phyloP scores from a whole-genome alignment of 352 stramenopile genomes.

The Phytophthora agathidicida region DNA sequence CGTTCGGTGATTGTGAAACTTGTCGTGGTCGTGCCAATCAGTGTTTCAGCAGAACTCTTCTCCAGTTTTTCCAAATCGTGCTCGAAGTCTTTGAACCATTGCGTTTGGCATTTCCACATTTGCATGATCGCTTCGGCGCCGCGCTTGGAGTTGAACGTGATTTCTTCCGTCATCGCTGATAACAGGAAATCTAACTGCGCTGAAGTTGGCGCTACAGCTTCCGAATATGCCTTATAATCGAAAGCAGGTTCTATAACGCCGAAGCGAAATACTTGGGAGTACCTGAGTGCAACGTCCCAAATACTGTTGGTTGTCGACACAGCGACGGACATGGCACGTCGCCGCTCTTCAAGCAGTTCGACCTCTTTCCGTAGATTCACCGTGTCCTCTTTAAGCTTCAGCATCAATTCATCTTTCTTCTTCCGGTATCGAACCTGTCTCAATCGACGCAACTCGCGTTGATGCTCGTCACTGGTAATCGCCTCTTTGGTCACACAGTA shows the following conservation, averaged over 20 bases:
- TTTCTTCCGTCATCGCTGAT: background rate
- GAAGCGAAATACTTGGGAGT: constrained; percentile 10
- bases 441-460: constrained; percentile 6
- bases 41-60: background rate
- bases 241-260: background rate
- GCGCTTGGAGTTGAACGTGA: background rate
- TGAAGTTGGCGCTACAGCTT: background rate
- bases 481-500: background rate
- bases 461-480: background rate
- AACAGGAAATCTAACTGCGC: constrained; percentile 1
- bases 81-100: constrained; percentile 1
- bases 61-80: constrained; percentile 1
- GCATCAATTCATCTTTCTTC: background rate
- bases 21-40: constrained; percentile 8
- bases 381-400: constrained; percentile 5
- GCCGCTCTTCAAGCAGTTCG: background rate
- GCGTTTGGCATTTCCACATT: background rate
- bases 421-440: constrained; percentile 12
- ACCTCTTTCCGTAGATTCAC: background rate
- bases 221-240: background rate
- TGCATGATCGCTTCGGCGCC: background rate
- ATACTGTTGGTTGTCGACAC: background rate
- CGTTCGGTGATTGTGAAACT: constrained; percentile 5
- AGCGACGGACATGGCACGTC: background rate
- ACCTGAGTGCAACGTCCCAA: constrained; percentile 2